These are phyloP conservation scores for Podospora appendiculata DNA, from an alignment of 495 filamentous ascomycete species.

Conservation along the genomic window DNA sequence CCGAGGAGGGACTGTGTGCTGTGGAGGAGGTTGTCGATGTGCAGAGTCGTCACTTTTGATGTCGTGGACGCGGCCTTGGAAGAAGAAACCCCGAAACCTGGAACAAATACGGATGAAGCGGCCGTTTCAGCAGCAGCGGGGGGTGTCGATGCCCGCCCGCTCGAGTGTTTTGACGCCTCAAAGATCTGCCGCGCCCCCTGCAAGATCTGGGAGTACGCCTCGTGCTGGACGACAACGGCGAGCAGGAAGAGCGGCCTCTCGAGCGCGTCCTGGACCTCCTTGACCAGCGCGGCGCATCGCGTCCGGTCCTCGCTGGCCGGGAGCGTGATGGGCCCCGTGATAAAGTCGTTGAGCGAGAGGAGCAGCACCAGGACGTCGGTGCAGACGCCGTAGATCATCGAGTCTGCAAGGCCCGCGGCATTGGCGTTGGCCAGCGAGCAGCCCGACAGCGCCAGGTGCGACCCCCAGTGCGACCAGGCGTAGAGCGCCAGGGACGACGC, in stretches of 20 bases:
- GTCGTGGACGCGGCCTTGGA: background rate
- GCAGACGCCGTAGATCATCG: too few relatives aligned
- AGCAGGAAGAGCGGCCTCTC: background rate
- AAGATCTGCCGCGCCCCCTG: too few relatives aligned
- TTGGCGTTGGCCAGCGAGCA: too few relatives aligned
- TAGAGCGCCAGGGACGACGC: slow-evolving; percentile 11
- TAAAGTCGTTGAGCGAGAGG: slow-evolving; percentile 9
- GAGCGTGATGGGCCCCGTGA: slow-evolving; percentile 10
- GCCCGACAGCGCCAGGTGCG: slow-evolving; percentile 1
- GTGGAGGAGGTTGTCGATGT: background rate
- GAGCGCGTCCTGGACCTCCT: slow-evolving; percentile 5
- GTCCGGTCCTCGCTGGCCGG: slow-evolving; percentile 1
- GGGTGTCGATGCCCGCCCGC: too few relatives aligned
- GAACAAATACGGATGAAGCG: too few relatives aligned
- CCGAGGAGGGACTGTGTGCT: background rate
- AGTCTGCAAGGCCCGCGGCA: too few relatives aligned
- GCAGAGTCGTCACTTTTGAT: background rate
- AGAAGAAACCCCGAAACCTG: too few relatives aligned
- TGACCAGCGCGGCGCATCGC: background rate
- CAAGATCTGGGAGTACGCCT: too few relatives aligned
- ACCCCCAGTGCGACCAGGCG: slow-evolving; percentile 11
- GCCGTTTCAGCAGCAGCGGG: too few relatives aligned
- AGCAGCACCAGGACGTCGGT: slow-evolving; percentile 2
- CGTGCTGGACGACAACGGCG: too few relatives aligned
- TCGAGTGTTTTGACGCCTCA: too few relatives aligned